Evolutionary conservation across 1,284 basidiomycete genomes (phyloP), one percentile per base, ranked within the genome.

Genomic region (Spongiforma sp.): DNA sequence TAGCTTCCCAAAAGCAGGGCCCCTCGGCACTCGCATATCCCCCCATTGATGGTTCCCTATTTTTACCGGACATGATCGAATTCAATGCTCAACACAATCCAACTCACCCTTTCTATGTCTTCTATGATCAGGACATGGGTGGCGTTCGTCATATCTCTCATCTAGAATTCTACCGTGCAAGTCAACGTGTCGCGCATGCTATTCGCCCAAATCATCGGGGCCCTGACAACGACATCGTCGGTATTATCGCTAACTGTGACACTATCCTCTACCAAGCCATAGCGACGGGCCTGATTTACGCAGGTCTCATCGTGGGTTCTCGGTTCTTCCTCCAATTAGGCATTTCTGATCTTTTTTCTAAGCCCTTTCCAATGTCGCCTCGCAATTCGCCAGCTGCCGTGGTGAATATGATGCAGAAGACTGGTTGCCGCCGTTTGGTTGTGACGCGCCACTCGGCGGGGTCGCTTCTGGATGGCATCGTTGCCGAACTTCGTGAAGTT

Each of bases 341-440:
- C 8, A 34, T 54, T 9, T 5, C 26, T 64, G n/a, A 61, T 37
- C 24, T 9, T 28, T 61, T 39, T 33, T 36, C 37, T 14, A 32
- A 75, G 75, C 71, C 74, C 0, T 75, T 77, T 57, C 74, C 71
- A 1, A 78, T 82, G 57, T 80, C 81, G 0, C 77, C 74, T 6
- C 75, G 79, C 3, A 80, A 80, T 58, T 76, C 80, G 1, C 57
- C 76, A 1, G 70, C 75, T 6, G 78, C 79, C 0, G 66, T 81
- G 8, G 62, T 65, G 4, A 70, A 79, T 58, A 69, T 82, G 62
- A 65, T 81, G 57, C 66, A 62, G 59, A 76, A 72, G 62, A 74
- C 73, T 0, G 65, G 65, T 2, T 76, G 74, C 19, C 73, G 69
- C 53, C 75, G 76, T 15, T 10, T 82, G 30, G 64, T 82, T 10